Conservation (phyloP, 805 yeast species). For the Candida namnaoensis region DNA sequence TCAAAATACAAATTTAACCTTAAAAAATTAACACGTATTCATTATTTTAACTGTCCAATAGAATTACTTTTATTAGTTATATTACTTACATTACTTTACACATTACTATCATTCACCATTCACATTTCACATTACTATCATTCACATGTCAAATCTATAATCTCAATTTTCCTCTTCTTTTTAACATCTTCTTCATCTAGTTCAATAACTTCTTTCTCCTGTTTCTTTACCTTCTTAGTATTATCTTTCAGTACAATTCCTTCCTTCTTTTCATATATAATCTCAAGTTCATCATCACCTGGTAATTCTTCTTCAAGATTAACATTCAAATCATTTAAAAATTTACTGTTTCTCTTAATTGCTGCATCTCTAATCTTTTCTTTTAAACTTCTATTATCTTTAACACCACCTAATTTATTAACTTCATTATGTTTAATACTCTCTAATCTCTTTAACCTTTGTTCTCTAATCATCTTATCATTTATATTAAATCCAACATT, state of each 20-base stretch:
- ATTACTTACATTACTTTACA: no score
- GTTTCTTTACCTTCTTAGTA: slow-evolving; percentile 2
- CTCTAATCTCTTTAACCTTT: slow-evolving; percentile 32
- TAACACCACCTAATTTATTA: slow-evolving; percentile 6
- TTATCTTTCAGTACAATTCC: no score
- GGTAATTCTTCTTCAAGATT: slow-evolving; percentile 26
- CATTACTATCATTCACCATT: no score
- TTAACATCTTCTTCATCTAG: slow-evolving; percentile 1
- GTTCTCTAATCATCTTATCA: slow-evolving; percentile 19
- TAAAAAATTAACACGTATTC: no score
- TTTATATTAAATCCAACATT: slow-evolving; percentile 4
- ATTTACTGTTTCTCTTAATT: slow-evolving; percentile 34
- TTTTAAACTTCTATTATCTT: slow-evolving; percentile 20
- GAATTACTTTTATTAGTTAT: no score
- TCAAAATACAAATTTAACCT: no score
- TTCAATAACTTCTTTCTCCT: slow-evolving; percentile 4
- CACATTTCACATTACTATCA: neutral
- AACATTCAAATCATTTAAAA: no score
- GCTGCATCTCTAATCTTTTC: slow-evolving; percentile 52
- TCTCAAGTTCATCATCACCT: slow-evolving; percentile 33
- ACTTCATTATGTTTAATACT: slow-evolving; percentile 12
- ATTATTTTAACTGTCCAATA: no score
- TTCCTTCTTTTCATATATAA: slow-evolving; percentile 17
- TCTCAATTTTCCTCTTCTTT: neutral
- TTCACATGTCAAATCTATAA: neutral